Evolutionary conservation across 2,329 filamentous ascomycete species (phyloP).

Genomic region (Aspergillus pseudoviridinutans): DNA sequence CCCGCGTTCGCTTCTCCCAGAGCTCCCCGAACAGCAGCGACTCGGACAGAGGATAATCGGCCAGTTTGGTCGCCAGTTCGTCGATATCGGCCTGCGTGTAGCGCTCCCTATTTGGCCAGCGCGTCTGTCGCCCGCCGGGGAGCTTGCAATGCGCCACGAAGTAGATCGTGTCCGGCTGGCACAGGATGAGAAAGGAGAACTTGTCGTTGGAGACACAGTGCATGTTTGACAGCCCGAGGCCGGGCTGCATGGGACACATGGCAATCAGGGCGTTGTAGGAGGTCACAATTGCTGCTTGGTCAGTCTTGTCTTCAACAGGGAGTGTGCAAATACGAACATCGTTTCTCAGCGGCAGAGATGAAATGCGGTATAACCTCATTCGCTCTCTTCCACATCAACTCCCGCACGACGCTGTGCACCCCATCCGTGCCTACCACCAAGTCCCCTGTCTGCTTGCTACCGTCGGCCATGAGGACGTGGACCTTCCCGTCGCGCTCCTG

Average conservation of each 20-base stretch:
- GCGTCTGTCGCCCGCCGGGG: neutral
- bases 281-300: neutral
- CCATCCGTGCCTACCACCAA: constrained; percentile 4
- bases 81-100: constrained; percentile 27
- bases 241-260: neutral
- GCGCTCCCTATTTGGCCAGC: neutral
- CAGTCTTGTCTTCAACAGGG: neutral
- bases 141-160: neutral
- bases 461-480: constrained; percentile 1
- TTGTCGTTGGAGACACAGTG: neutral
- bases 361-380: constrained; percentile 1
- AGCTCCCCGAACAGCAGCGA: constrained; percentile 30
- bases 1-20: constrained; percentile 12
- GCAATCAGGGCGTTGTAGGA: neutral
- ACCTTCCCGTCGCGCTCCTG: neutral
- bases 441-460: constrained; percentile 1
- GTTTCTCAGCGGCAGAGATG: neutral
- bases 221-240: neutral
- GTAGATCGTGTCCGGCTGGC: neutral
- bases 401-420: constrained; percentile 4
- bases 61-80: constrained; percentile 24
- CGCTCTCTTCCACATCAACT: constrained; percentile 3
- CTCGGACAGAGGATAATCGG: constrained; percentile 21
- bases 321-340: neutral
- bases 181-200: neutral